Base-by-base conservation (phyloP, 2,329 filamentous ascomycete species). In the Capronia americana region DNA sequence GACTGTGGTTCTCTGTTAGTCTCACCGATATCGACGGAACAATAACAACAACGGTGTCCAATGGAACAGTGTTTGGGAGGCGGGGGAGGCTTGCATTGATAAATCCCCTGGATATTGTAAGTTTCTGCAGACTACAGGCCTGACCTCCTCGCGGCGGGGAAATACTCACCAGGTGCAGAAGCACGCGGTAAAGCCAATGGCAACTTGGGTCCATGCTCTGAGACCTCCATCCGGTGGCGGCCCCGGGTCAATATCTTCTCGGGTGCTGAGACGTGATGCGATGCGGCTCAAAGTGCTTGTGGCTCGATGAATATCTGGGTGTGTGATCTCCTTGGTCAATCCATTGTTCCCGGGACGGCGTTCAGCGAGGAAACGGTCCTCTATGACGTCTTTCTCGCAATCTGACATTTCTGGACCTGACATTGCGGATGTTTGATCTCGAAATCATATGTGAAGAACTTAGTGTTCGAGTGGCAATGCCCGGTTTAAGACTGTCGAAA, bases 171-270 rank as follows among this genome's bases (percentile, higher is more conserved):
- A 88, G 0, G 85, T 85, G 69, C 84, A 86, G 74, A 87, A 84
- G 70, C 85, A 84, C 54, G 86, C 79, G 56, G 84, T 75, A 71
- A 85, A 85, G 1, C 78, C 81, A 11, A 85, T 77, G 1, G 80
- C 78, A 3, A 84, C 84, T 71, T 87, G 86, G 0, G 80, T 76
- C 85, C 85, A 87, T n/a, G 86, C 86, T 34, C 77, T 73, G 30
- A 82, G 72, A 0, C 86, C 86, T 11, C 69, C 69, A 41, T 70
- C 69, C 8, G 69, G 69, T 44, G 69, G 63, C 17, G 69, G 69
- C 8, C 69, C 69, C 4, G 69, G 69, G 48, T 70, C 69, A 41
- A 65, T 57, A 34, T 69, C 67, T 28, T 67, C 51, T 57, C 69
- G 64, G 10, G 61, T 69, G 28, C 59, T 69, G n/a, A 70, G 41